Conservation (phyloP, 1,139 yeast genomes). For the Kodamaea sp. region DNA sequence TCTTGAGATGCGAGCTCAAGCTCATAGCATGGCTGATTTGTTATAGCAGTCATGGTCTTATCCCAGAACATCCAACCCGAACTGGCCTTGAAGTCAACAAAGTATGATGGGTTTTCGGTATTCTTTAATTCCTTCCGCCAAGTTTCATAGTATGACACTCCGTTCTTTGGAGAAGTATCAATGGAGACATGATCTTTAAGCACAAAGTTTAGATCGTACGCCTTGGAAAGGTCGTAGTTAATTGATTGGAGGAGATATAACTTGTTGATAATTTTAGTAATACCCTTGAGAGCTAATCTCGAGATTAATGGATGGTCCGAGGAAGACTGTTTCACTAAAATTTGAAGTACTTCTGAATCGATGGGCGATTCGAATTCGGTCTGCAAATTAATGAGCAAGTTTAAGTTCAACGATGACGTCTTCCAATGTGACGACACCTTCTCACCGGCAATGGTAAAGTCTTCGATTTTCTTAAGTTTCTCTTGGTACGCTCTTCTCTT, state of each 20-base stretch:
- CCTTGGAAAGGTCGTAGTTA: conserved; percentile 51
- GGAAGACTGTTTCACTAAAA: conserved; percentile 56
- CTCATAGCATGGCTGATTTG: conserved; percentile 23
- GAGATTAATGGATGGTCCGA: conserved; percentile 75
- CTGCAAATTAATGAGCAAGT: conserved; percentile 57
- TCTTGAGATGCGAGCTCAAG: conserved; percentile 43
- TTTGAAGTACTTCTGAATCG: conserved; percentile 42
- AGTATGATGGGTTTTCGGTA: conserved; percentile 49
- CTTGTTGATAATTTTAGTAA: conserved; percentile 57
- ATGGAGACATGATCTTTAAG: conserved; percentile 42
- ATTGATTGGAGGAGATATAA: conserved; percentile 53
- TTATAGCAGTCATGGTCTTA: conserved; percentile 50
- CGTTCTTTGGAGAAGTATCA: conserved; percentile 38
- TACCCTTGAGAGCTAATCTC: conserved; percentile 62
- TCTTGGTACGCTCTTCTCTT: conserved; percentile 50
- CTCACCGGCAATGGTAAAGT: conserved; percentile 40
- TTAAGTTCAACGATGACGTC: conserved; percentile 54
- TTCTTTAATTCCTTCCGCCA: conserved; percentile 61
- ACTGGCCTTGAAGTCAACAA: conserved; percentile 55
- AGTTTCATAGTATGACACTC: conserved; percentile 35
- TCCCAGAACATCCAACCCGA: conserved; percentile 87
- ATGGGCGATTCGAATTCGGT: conserved; percentile 54
- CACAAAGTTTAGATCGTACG: conserved; percentile 43
- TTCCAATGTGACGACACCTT: conserved; percentile 66
- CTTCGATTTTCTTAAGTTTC: conserved; percentile 45